Base-by-base conservation (phyloP, 768 basidiomycete species). In the Hysterangium stoloniferum region DNA sequence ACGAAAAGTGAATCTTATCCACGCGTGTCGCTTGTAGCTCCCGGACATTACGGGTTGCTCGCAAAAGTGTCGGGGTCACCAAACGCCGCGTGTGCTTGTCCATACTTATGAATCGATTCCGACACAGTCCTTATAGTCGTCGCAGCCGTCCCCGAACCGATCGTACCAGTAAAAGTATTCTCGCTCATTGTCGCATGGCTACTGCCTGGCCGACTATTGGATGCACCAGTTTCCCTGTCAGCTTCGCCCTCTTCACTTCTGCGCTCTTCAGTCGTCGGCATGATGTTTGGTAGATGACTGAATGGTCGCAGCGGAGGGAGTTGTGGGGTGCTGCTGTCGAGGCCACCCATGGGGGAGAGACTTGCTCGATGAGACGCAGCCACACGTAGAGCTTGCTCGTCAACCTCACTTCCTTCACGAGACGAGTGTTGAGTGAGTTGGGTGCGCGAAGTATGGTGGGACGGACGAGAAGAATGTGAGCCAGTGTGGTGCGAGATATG, bases 331-430 rank as follows among this genome's bases (percentile, higher is more conserved):
- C 17, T 31, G 13, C 24, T 9, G 19, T 51, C 49, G 9, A n/a
- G 35, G 3, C 49, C 49, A 17, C 49, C 49, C 15, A 51, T 42
- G 19, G 49, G 38, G 9, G 49, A 51, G n/a, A 51, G 38, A 43
- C 49, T 51, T 11, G 49, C 49, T 28, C 49, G 25, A 19, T 51
- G 22, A 9, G 28, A 41, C 13, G 27, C 19, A 13, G 17, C 8
- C 3, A 9, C 19, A n/a, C 38, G 38, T 20, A 34, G 15, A 7
- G 17, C 1, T 19, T 42, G 22, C n/a, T 35, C 49, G 5, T 51
- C 38, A 6, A n/a, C n/a, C n/a, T 51, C 49, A 22, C 49, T 51
- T n/a, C 22, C 38, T n/a, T 15, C 35, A 11, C 19, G 22, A 20
- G 37, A 31, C 6, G 37, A 27, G 2, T 20, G 31, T 20, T 8